Evolutionary conservation across 129 eudicot genomes (phyloP), one percentile per base, ranked within the genome.

Genomic region (Calendula officinalis): DNA sequence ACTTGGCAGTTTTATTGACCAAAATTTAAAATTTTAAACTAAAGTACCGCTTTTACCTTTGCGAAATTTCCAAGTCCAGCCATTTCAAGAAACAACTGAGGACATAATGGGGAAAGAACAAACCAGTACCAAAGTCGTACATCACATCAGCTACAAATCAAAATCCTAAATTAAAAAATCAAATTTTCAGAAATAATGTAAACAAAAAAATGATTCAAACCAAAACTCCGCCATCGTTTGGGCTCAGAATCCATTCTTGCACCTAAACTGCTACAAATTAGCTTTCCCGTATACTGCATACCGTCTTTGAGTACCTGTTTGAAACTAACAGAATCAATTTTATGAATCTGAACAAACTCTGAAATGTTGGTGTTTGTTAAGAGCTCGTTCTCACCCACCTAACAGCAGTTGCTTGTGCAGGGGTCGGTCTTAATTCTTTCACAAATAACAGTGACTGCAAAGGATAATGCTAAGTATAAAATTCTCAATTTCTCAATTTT

Each of bases 221-320:
- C 99, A 60, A 92, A 40, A 64, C 88, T 72, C 51, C 99, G 88
- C 96, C 99, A 92, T 32, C 95, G 78, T 75, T 92, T 92, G 41
- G 99, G 96, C 68, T 92, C 96, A 5, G 99, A 92, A 80, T 92
- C 99, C 96, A 88, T 92, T 68, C 96, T 88, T 62, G 99, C 88
- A 61, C 99, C 99, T 70, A 92, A 82, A 73, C 76, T 92, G 83
- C 99, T 88, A 77, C 99, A 92, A 71, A 92, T 85, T 52, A 92
- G 87, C 69, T 92, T 88, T 54, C 99, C 96, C 45, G 73, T 85
- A 47, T 92, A 95, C 84, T 92, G 92, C 99, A 92, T 92, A 46
- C 99, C 96, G 42, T 92, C 99, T 70, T 88, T 92, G 34, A 92
- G 71, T 74, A 92, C 71, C 96, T 92, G 91, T 61, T 60, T 8